Evolutionary conservation across 2,329 filamentous ascomycete genomes (phyloP), one percentile per base, ranked within the genome.

Genomic region (Intubia oerlemansii): DNA sequence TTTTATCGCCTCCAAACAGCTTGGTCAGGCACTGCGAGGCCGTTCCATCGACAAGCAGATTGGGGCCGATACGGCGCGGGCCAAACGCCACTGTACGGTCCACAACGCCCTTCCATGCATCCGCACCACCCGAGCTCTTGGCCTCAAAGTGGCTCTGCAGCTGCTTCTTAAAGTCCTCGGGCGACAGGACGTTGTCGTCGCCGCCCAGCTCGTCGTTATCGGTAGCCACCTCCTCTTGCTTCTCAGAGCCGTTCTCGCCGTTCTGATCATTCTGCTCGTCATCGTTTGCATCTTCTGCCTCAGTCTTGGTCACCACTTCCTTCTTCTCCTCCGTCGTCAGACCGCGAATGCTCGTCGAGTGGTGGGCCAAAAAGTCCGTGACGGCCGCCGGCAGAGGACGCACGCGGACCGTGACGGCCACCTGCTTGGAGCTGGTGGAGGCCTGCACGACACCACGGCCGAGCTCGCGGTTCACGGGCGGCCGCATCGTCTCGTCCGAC

Each of bases 71-170:
- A 39, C 85, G 59, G 32, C 77, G 62, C 2, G 88, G 85, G 0
- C 85, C 88, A 47, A 98, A 98, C 0, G 80, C 76, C n/a, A 72
- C 67, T 40, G 98, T 85, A 42, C 71, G 71, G 35, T 90, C 72
- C 17, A 88, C 65, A 9, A 74, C 57, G 35, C 69, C 68, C 37
- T 68, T 69, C 80, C 84, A 95, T 2, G 66, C 48, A 10, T 92
- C 81, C 22, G 30, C 23, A 10, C 20, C 28, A 15, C 27, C 25
- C 11, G 25, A 19, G 31, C 69, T 70, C 44, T 82, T 81, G 22
- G 17, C 22, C 10, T 79, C 66, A 34, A 95, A 74, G 1, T 60
- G 59, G 12, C 61, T 50, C 35, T 66, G 59, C 1, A 98, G 62
- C 41, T 82, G 65, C 28, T 65, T 57, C 44, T 72, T 79, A 42